Evolutionary conservation across 2,329 filamentous ascomycete genomes (phyloP), one percentile per base, ranked within the genome.

Genomic region (Aschersonia sp.): DNA sequence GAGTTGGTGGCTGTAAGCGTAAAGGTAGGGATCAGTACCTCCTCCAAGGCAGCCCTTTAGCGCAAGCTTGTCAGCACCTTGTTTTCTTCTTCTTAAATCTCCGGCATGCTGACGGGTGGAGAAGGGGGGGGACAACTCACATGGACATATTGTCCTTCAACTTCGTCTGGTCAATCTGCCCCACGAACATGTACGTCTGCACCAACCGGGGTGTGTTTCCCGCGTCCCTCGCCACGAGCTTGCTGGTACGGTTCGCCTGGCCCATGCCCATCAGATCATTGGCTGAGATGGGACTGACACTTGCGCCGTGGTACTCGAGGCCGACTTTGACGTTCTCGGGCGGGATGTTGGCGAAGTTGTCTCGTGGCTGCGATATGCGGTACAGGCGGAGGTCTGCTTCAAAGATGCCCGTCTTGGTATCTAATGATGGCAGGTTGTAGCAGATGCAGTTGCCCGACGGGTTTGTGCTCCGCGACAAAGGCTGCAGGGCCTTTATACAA

Each of bases 361-460:
- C 77, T 4, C 66, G 71, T 0, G 84, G 72, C 0, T 73, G 63
- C 5, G 78, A 79, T 44, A 89, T 66, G 61, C 82, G 79, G 66
- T 80, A 92, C 50, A 92, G 68, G 47, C 85, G 74, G 45, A 92
- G 63, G 59, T 92, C 86, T 32, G 85, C 84, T 62, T 84, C 76
- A 60, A 92, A 92, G 12, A 79, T 68, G 32, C 85, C 85, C 0
- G 76, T 80, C 5, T 63, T 63, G 55, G 76, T 77, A 65, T 90
- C 75, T 49, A 87, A 72, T 40, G 76, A 77, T 0, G 82, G 80
- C 30, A 94, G 64, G 60, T 92, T 94, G 68, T 90, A 92, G 73
- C 87, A 94, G 44, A 86, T 77, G 49, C 82, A 83, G 44, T 87
- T 76, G 45, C 87, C 87, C 8, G 84, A 83, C 5, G 84, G 83